A percentile compares a stretch with the other conserved stretches of the same genome.
These are phyloP conservation scores for Juglanconis juglandina DNA, from an alignment of 2,329 filamentous ascomycete species.

Conservation along the genomic window DNA sequence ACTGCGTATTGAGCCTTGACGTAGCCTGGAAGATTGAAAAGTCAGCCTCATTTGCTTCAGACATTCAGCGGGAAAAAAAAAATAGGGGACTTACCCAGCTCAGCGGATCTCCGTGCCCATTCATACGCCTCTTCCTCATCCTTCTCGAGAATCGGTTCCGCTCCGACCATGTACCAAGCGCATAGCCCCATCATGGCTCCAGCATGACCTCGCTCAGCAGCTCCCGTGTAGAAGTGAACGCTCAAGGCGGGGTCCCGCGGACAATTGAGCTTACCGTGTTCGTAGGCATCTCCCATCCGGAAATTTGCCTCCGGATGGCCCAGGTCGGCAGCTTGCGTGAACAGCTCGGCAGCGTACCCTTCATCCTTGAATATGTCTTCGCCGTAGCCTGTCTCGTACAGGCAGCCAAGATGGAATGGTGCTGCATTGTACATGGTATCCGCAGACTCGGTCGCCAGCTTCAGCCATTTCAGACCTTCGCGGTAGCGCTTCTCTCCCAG, in stretches of 20 bases:
- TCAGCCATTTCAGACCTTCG: conserved; percentile 95
- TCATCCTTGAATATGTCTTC: conserved; percentile 92
- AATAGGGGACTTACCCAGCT: conserved; percentile 67
- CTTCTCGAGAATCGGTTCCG: conserved; percentile 85
- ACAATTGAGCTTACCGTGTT: conserved; percentile 83
- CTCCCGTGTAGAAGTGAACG: conserved; percentile 95
- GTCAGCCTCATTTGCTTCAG: neutral
- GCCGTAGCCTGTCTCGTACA: conserved; percentile 92
- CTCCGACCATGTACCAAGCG: conserved; percentile 97
- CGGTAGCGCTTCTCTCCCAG: conserved; percentile 83
- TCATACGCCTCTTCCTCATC: conserved; percentile 96
- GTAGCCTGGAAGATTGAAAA: conserved; percentile 45
- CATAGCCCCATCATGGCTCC: conserved; percentile 97
- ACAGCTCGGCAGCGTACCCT: conserved; percentile 85
- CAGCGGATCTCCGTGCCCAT: conserved; percentile 85
- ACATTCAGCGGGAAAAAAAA: neutral
- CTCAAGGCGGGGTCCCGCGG: conserved; percentile 88
- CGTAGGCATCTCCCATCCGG: conserved; percentile 92
- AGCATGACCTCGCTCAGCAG: conserved; percentile 78
- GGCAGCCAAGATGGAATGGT: conserved; percentile 81
- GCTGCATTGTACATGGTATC: conserved; percentile 90
- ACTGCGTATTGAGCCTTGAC: conserved; percentile 86
- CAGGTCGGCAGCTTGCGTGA: conserved; percentile 89
- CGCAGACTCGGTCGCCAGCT: conserved; percentile 83
- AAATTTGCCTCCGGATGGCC: conserved; percentile 84